phyloP scores from a whole-genome alignment of 129 eudicot genomes.

The Lactuca saligna region DNA sequence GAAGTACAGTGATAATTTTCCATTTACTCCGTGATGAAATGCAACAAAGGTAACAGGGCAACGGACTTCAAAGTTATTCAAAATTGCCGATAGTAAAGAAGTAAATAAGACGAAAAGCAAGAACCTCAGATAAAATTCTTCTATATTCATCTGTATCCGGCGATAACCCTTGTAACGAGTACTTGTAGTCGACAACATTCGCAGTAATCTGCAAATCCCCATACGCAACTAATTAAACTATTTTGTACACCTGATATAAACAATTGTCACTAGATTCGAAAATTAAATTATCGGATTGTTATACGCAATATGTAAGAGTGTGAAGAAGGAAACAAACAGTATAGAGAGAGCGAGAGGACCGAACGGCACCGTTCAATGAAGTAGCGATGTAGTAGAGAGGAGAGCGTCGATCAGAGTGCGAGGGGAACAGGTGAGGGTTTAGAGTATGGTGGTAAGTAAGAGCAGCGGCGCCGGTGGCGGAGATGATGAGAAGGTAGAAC shows the following conservation, averaged over 20 bases:
- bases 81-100: background rate
- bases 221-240: background rate
- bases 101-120: conserved; percentile 10
- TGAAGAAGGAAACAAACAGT: conserved; percentile 38
- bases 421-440: conserved; percentile 17
- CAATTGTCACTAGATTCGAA: background rate
- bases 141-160: conserved; percentile 57
- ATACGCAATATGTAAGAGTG: background rate
- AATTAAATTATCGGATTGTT: background rate
- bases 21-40: no score
- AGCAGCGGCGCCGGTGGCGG: conserved; percentile 42
- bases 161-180: conserved; percentile 61
- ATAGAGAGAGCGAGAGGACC: conserved; percentile 79
- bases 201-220: conserved; percentile 53
- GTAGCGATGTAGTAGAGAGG: conserved; percentile 24
- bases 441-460: conserved; percentile 36
- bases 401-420: conserved; percentile 23
- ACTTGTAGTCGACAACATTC: conserved; percentile 78
- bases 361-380: conserved; percentile 55
- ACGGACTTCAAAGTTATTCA: background rate
- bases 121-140: conserved; percentile 61
- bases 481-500: conserved; percentile 43
- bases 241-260: background rate
- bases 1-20: background rate
- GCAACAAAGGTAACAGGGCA: background rate